Evolutionary conservation across 2,329 filamentous ascomycete genomes (phyloP), one percentile per base, ranked within the genome.

Genomic region (Penicillium sp.): DNA sequence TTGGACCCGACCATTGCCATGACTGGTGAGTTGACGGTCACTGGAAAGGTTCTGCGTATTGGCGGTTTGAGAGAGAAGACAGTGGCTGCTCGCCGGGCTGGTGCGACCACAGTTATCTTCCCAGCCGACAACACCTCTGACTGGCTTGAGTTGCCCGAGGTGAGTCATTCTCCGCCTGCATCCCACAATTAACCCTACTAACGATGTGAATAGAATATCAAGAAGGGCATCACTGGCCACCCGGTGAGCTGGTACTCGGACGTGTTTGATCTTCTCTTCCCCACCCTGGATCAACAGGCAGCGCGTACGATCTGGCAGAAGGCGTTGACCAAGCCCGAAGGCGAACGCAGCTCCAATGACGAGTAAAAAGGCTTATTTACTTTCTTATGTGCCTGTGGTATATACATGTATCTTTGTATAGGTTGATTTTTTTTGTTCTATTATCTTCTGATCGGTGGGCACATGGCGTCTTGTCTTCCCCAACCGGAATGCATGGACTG

Each of bases 21-120:
- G 95, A 99, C 95, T 1, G 95, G 95, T 62, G 95, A 99, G 77
- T 81, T 99, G 62, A 99, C 96, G 1, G 87, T 99, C 52, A 99
- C 95, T 1, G 95, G 95, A 54, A 99, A 99, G 79, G 93, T 99
- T 2, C 80, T 99, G 52, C 85, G 95, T 61, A 99, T 99, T 72
- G 95, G 95, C 50, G 95, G 95, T 0, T 78, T 99, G 66, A 83
- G 95, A 47, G 95, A 99, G 80, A 99, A 99, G 87, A 97, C 95
- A 7, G 93, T 99, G 39, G 95, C 95, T 29, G 96, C 95, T 57
- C 85, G 93, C 70, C 84, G 95, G 62, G 95, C 95, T 23, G 95
- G 96, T 54, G 96, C 92, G 69, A 95, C 89, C 76, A 96, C 87
- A 76, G 88, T 99, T 67, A 88, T 99, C 62, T 99, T 99, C 83